phyloP scores from a whole-genome alignment of 345 rosid genomes.

The Arabis hirsuta region DNA sequence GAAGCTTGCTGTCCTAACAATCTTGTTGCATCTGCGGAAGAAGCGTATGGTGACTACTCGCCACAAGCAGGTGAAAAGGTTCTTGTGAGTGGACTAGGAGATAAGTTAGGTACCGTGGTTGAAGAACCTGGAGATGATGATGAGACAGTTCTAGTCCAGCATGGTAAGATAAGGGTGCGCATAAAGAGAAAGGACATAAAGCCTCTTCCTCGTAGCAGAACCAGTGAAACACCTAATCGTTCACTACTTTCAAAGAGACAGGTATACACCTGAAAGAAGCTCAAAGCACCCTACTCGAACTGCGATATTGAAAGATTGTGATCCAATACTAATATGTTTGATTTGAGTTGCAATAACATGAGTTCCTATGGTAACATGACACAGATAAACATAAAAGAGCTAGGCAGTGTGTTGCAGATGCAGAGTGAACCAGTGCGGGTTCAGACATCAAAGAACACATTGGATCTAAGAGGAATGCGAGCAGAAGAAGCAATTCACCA shows the following conservation, averaged over 20 bases:
- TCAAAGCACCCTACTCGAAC: too few species aligned
- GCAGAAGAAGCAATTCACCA: conserved; percentile 75
- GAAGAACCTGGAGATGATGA: conserved; percentile 75
- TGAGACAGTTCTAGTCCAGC: conserved; percentile 67
- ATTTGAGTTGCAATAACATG: conserved; percentile 15
- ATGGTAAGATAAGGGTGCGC: conserved; percentile 79
- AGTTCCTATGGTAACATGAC: conserved; percentile 4
- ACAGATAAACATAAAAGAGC: conserved; percentile 45
- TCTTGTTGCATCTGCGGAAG: conserved; percentile 35
- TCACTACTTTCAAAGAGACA: conserved; percentile 49
- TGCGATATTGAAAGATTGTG: too few species aligned
- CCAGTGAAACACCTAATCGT: conserved; percentile 40
- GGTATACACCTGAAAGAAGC: conserved; percentile 44
- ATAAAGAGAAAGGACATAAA: conserved; percentile 65
- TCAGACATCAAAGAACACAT: conserved; percentile 74
- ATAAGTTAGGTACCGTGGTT: conserved; percentile 73
- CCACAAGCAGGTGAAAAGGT: conserved; percentile 81
- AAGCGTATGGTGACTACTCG: conserved; percentile 47
- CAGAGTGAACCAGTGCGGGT: conserved; percentile 49
- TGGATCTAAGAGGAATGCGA: conserved; percentile 85
- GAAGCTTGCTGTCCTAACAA: conserved; percentile 56
- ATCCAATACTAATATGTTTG: too few species aligned
- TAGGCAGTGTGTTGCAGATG: conserved; percentile 43
- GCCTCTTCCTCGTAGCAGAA: conserved; percentile 46
- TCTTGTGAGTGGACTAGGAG: conserved; percentile 68